Evolutionary conservation across 2,329 filamentous ascomycete genomes (phyloP), one percentile per base, ranked within the genome.

Genomic region (Fusarium armeniacum): DNA sequence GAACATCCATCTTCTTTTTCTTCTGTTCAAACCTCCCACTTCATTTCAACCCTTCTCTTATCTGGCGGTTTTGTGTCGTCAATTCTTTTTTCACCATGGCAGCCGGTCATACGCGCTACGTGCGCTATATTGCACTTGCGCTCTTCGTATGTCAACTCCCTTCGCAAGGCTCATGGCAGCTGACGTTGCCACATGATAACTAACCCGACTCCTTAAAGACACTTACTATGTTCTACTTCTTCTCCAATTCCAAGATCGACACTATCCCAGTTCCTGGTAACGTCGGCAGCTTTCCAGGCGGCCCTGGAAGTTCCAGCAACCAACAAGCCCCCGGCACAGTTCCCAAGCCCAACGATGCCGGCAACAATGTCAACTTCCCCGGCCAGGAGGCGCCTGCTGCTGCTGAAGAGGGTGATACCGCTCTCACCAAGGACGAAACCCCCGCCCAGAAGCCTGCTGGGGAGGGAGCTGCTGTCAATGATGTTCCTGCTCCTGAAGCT

Each of bases 61-160:
- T 35, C 46, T 58, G 52, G 54, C 65, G 66, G 57, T 46, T 62
- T 36, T 26, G 43, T 38, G 56, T 70, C 66, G 70, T 65, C 58
- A 60, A 61, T 65, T n/a, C 58, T n/a, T 26, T 62, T 65, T 70
- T 73, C 76, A 83, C 72, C 76, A 87, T 86, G 85, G 90, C 90
- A 81, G 87, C 89, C 64, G 90, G 90, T 78, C 90, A 88, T 73
- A 89, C 90, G 81, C 90, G 92, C 81, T 93, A 93, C 76, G 82
- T 90, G 85, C 88, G 89, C 85, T 91, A 90, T 81, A 86, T 97
- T 79, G 86, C 96, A 78, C 89, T 97, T 77, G 92, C 93, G 63
- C 87, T 94, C 77, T 91, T 97, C 77, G 94, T 97, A 87, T 78
- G 91, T 85, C 45, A 26, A 24, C 55, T 32, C 30, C 13, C 13